These are phyloP conservation scores for Aurinia saxatilis DNA, from an alignment of 345 rosid species.

Conservation along the genomic window DNA sequence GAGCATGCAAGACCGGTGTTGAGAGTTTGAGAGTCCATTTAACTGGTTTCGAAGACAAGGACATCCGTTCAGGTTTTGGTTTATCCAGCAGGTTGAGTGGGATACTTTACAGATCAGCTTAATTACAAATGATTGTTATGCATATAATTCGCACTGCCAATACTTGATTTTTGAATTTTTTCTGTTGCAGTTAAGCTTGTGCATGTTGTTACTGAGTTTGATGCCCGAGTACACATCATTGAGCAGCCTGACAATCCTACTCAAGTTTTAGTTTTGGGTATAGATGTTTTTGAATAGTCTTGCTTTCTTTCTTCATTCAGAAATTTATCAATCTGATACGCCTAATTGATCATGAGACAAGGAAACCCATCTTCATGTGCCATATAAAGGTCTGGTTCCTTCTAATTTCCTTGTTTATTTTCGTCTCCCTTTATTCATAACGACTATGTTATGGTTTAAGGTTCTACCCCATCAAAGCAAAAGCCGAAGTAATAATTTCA, in stretches of 20 bases:
- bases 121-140: background rate
- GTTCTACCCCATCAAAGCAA: background rate
- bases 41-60: conserved; percentile 91
- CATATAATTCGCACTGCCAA: background rate
- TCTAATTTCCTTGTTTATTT: background rate
- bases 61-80: conserved; percentile 79
- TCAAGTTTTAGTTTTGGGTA: background rate
- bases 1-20: conserved; percentile 88
- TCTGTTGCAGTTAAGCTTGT: conserved; percentile 65
- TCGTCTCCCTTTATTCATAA: background rate
- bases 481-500: background rate
- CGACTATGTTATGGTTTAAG: background rate
- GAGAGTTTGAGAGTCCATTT: conserved; percentile 79
- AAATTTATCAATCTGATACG: conserved; percentile 47
- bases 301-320: background rate
- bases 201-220: conserved; percentile 66
- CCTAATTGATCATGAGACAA: conserved; percentile 81
- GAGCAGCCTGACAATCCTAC: conserved; percentile 67
- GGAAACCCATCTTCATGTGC: conserved; percentile 73
- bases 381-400: conserved; percentile 58
- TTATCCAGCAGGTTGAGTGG: conserved; percentile 71
- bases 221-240: conserved; percentile 83
- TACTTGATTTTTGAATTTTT: background rate
- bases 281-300: background rate
- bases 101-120: background rate